These are phyloP conservation scores for Aciculosporium take DNA, from an alignment of 2,329 filamentous ascomycete genomes.

Conservation along the genomic window DNA sequence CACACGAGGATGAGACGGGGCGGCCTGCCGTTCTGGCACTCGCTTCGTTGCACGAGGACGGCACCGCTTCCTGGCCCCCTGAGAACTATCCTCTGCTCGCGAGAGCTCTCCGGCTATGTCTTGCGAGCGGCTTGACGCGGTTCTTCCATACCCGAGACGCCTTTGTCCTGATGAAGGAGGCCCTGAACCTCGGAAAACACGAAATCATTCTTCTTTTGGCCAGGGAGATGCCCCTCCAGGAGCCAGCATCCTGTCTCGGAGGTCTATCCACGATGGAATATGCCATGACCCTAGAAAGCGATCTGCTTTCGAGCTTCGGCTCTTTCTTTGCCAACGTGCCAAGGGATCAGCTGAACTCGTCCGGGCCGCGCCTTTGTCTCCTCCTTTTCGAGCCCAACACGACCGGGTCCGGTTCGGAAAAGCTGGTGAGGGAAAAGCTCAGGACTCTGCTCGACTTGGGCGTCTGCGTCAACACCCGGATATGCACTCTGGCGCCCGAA, in stretches of 20 bases:
- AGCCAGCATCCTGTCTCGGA: neutral
- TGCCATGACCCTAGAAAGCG: neutral
- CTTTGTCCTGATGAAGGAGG: neutral
- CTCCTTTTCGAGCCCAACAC: neutral
- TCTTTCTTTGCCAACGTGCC: neutral
- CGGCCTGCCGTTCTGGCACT: slow-evolving; percentile 1
- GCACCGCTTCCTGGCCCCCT: neutral
- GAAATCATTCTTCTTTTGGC: neutral
- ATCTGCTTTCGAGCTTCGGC: neutral
- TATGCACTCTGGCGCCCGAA: neutral
- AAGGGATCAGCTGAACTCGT: neutral
- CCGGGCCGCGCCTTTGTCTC: neutral
- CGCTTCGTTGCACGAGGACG: neutral
- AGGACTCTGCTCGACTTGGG: neutral
- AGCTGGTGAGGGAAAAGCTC: neutral
- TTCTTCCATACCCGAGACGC: neutral
- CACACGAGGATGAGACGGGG: slow-evolving; percentile 4
- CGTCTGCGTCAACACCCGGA: neutral
- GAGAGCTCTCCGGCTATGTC: neutral
- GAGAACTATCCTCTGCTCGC: neutral
- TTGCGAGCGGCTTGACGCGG: neutral
- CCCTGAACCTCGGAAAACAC: neutral
- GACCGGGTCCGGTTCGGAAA: neutral
- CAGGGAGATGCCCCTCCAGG: neutral
- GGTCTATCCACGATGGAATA: neutral